Evolutionary conservation across 805 yeast genomes (phyloP), one percentile per base, ranked within the genome.

Genomic region (Ogataea nitratoaversa): DNA sequence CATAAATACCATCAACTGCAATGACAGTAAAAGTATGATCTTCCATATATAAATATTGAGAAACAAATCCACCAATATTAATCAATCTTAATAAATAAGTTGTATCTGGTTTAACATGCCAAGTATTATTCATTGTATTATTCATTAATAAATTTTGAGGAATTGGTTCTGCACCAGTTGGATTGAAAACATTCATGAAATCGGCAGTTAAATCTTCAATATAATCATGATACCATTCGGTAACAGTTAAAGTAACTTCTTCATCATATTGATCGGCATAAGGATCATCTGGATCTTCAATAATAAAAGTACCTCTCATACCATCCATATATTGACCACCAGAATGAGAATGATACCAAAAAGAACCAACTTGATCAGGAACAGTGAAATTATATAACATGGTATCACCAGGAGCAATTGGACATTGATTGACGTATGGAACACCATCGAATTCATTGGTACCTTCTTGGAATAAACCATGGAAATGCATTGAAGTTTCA

Each of bases 141-240:
- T 91, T 91, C 62, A 89, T 70, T 53, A 93, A 72, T 52, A 84
- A 64, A 59, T 74, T 70, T 50, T 85, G 84, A 8, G 99, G 99
- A 52, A 93, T 81, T 37, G 99, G 99, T 68, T 93, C 99, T 32
- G 98, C 96, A 57, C 99, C 99, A 8, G 96, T 87, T 43, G 99
- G 99, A 65, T 93, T 93, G 69, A 72, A 80, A 47, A 81, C 60
- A 49, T 67, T 76, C 70, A 89, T 59, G 68, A 93, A 90, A 28
- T 53, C 43, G 14, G 72, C 67, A 48, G 71, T 66, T 50, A 84
- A 68, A 29, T 63, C 76, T 19, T 68, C 67, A 24, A 82, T 71
- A 37, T 63, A 61, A 34, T 72, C 72, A 60, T 88, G 96, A 68
- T 93, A 93, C 95, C 96, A 90, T 56, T 93, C 99, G 35, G 84